Base-by-base conservation (phyloP, 192 early-diverging fungal species). In the Coemansia sp. region DNA sequence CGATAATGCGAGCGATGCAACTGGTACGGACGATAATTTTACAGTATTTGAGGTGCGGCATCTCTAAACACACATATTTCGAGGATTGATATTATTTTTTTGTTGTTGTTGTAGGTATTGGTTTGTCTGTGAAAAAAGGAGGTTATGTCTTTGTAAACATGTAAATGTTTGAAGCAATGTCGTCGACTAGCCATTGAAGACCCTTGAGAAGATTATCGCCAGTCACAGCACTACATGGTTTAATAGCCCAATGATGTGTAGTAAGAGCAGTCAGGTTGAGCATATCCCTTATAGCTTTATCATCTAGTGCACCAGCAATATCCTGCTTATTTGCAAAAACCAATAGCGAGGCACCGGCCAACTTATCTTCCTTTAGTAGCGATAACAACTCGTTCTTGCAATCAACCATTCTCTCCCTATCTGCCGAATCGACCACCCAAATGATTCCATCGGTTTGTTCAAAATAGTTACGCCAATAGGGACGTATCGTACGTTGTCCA, bases 401-500 rank as follows among this genome's bases (percentile, higher is more conserved):
- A 63, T 92, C 90, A 25, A 87, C 78, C 64, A 97, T 78, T 16
- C 97, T 76, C 31, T 87, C 73, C 49, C 89, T 66, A 73, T 99
- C 97, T 12, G 92, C 93, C 34, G 92, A 90, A 66, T 99, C 97
- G 14, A 99, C 94, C 0, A 99, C 97, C 96, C 96, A 99, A 23
- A 98, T 89, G 14, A 99, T 72, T 0, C 90, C 97, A 64, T 99
- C 97, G 0, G 97, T 99, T 58, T 96, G 92, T 70, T 99, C 97
- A 88, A 99, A 99, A 67, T 99, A 99, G 83, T 99, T 99, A 28
- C 96, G 82, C 97, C 97, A 99, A 74, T 97, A 99, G 5, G 93
- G 89, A 60, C 97, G 86, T 66, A 99, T 96, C 4, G 92, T 92
- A 63, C 92, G 92, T 74, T 99, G 97, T 0, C 97, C 97, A 38